These are phyloP conservation scores for Nicotiana benthamiana DNA, from an alignment of 257 asterid species.

Conservation along the genomic window DNA sequence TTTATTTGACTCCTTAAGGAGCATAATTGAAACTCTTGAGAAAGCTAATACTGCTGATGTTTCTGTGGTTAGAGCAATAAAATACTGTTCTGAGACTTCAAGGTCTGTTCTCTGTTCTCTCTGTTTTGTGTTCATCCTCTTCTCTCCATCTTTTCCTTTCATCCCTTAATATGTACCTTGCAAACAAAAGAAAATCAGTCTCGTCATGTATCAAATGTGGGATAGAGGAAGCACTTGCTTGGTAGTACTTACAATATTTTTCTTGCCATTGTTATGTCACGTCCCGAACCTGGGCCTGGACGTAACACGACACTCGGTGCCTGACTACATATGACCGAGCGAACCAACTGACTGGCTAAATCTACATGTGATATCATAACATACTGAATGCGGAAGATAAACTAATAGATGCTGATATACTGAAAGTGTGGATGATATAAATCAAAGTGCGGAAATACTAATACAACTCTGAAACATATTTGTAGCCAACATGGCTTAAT, in stretches of 20 bases:
- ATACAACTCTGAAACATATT: too few species aligned
- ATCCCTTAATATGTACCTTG: not conserved
- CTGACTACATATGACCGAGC: too few species aligned
- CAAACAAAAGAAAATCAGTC: not conserved
- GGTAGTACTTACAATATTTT: not conserved
- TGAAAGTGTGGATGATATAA: too few species aligned
- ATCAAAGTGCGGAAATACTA: too few species aligned
- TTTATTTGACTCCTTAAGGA: constrained; percentile 40
- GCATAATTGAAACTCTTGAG: constrained; percentile 37
- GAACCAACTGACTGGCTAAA: too few species aligned
- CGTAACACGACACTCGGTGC: too few species aligned
- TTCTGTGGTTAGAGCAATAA: constrained; percentile 40
- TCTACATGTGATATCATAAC: too few species aligned
- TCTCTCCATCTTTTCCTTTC: constrained; percentile 8
- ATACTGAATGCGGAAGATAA: too few species aligned
- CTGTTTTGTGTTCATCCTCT: not conserved
- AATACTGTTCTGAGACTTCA: constrained; percentile 57
- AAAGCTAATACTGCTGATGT: constrained; percentile 22
- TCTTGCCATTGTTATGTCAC: too few species aligned
- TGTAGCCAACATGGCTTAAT: too few species aligned
- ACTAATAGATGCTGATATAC: too few species aligned
- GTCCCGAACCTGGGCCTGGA: too few species aligned
- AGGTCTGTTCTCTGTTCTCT: constrained; percentile 35
- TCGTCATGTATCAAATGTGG: not conserved
- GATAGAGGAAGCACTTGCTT: constrained; percentile 1